Percentiles rank a stretch among this genome's conserved stretches.
These are phyloP conservation scores for Pleurotus cornucopiae DNA, from an alignment of 768 basidiomycete genomes.

Conservation along the genomic window DNA sequence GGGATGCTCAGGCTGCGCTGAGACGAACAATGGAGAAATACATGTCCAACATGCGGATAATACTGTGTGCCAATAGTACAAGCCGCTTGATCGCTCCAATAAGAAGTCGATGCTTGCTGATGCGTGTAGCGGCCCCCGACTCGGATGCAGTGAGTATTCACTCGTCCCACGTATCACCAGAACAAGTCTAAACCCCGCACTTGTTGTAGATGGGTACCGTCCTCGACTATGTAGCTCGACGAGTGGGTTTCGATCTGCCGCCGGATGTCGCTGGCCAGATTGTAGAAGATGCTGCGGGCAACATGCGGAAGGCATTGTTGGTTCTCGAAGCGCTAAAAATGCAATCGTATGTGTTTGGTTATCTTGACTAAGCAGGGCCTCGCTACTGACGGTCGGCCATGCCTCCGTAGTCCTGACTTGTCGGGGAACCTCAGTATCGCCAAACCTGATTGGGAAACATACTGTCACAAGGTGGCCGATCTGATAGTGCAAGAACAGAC, in stretches of 20 bases:
- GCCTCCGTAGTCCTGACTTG: conserved; percentile 64
- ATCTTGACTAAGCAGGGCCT: neutral
- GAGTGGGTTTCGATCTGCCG: conserved; percentile 70
- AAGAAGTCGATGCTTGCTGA: conserved; percentile 88
- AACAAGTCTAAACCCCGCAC: neutral
- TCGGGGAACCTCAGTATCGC: conserved; percentile 77
- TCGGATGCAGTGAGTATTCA: conserved; percentile 56
- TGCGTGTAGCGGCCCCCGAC: conserved; percentile 88
- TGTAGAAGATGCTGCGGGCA: conserved; percentile 78
- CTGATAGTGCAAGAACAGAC: conserved; percentile 87
- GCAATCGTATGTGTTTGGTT: conserved; percentile 68
- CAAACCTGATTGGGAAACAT: conserved; percentile 99
- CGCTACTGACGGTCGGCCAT: neutral
- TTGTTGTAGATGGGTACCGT: conserved; percentile 70
- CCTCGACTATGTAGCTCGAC: conserved; percentile 72
- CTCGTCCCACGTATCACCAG: neutral
- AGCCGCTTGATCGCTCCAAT: conserved; percentile 96
- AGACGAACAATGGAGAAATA: conserved; percentile 99
- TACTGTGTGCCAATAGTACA: conserved; percentile 94
- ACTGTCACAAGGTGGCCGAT: conserved; percentile 89
- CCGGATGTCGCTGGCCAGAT: conserved; percentile 72
- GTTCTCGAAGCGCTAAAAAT: conserved; percentile 95
- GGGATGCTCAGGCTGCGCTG: conserved; percentile 96
- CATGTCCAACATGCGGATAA: conserved; percentile 96
- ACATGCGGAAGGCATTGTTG: conserved; percentile 91